A percentile compares a stretch with the other conserved stretches of the same genome.
phyloP scores from a whole-genome alignment of 371 early-diverging fungal genomes.

The Syncephalastrum sp. region DNA sequence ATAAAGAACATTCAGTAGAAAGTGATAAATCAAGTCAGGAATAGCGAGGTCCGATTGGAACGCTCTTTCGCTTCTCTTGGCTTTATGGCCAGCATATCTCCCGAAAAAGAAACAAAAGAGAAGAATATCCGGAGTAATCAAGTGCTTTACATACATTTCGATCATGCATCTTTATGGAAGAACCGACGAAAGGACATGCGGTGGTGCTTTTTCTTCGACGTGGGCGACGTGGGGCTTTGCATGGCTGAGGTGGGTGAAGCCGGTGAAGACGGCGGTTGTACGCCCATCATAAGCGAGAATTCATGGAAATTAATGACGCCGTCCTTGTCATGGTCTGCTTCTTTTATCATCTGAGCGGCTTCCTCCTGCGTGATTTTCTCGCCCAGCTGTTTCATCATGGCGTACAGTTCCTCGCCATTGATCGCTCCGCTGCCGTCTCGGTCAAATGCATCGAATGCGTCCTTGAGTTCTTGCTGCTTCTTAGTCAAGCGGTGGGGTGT shows the following conservation, averaged over 20 bases:
- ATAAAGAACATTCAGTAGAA: conserved; percentile 8
- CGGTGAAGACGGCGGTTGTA: conserved; percentile 13
- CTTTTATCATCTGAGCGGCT: conserved; percentile 34
- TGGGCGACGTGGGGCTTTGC: conserved; percentile 7
- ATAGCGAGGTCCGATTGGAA: too few relatives aligned
- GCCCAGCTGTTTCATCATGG: conserved; percentile 50
- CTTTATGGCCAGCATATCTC: too few relatives aligned
- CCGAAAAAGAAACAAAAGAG: conserved; percentile 1
- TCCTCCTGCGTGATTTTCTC: conserved; percentile 36
- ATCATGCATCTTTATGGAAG: conserved; percentile 11
- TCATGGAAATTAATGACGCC: conserved; percentile 45
- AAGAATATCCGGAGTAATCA: not conserved
- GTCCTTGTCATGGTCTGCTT: conserved; percentile 41
- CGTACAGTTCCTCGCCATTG: conserved; percentile 32
- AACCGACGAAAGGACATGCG: conserved; percentile 28
- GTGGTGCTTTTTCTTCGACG: conserved; percentile 12
- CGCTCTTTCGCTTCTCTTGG: too few relatives aligned
- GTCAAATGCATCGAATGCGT: conserved; percentile 50
- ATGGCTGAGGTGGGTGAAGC: conserved; percentile 8
- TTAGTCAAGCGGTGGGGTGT: conserved; percentile 28
- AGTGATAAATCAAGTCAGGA: too few relatives aligned
- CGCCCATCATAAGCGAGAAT: conserved; percentile 45
- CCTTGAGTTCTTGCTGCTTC: conserved; percentile 39
- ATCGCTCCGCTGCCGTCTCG: conserved; percentile 41
- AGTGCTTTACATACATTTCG: too few relatives aligned